Percentiles rank a stretch among this genome's conserved stretches.
Conservation (phyloP, 2,329 filamentous ascomycete genomes). For the Cladosporium sp. region DNA sequence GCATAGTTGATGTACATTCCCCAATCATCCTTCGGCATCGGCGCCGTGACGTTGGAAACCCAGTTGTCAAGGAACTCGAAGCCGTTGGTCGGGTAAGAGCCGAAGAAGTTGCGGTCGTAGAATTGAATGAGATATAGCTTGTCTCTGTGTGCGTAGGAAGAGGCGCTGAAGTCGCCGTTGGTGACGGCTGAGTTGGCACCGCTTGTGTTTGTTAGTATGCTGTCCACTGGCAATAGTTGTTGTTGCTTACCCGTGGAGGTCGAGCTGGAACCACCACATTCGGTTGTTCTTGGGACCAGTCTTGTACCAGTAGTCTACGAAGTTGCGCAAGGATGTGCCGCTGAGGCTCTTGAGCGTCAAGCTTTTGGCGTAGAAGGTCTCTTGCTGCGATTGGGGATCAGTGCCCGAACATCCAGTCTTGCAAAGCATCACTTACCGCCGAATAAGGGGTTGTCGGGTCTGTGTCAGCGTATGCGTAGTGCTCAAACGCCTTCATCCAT, state of each 20-base stretch:
- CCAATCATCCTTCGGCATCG: slow-evolving; percentile 11
- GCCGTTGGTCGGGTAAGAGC: slow-evolving; percentile 11
- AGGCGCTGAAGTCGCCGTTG: slow-evolving; percentile 14
- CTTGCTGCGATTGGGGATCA: slow-evolving; percentile 3
- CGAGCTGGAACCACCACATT: slow-evolving; percentile 16
- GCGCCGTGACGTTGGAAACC: slow-evolving; percentile 11
- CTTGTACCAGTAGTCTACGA: slow-evolving; percentile 16
- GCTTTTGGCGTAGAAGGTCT: slow-evolving; percentile 17
- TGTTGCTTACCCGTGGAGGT: slow-evolving; percentile 8
- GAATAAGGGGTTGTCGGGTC: slow-evolving; percentile 12
- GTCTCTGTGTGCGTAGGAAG: slow-evolving; percentile 17
- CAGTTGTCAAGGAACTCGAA: slow-evolving; percentile 15
- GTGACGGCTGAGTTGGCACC: slow-evolving; percentile 14
- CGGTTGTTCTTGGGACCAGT: slow-evolving; percentile 10
- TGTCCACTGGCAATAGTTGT: not conserved
- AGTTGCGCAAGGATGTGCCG: slow-evolving; percentile 12
- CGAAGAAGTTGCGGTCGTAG: slow-evolving; percentile 13
- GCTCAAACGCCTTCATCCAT: slow-evolving; percentile 5
- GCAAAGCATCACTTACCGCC: not conserved
- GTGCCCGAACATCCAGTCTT: not conserved
- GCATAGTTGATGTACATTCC: slow-evolving; percentile 19
- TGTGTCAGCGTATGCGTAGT: slow-evolving; percentile 5
- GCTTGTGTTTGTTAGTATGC: not conserved
- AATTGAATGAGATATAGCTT: slow-evolving; percentile 17
- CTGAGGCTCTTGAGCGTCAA: slow-evolving; percentile 15